These are phyloP conservation scores for Zostera marina DNA, from an alignment of 116 monocot genomes.

Conservation along the genomic window DNA sequence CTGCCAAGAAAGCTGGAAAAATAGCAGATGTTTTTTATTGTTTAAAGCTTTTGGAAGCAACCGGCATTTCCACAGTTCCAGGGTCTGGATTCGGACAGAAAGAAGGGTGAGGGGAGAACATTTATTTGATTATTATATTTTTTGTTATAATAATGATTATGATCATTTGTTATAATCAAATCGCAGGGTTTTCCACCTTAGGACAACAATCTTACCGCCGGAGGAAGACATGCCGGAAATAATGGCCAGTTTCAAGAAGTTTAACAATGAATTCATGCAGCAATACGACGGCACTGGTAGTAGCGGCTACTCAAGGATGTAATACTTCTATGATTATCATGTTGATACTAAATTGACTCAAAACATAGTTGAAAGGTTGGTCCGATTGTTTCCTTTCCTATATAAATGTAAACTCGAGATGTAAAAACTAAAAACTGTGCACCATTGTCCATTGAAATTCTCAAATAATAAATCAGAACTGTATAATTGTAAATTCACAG, in stretches of 20 bases:
- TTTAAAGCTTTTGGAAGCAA: conserved; percentile 92
- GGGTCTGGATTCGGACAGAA: conserved; percentile 90
- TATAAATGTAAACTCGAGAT: no score
- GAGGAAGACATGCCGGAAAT: conserved; percentile 92
- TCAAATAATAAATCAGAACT: no score
- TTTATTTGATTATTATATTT: not conserved
- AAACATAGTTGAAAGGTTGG: not conserved
- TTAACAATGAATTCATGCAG: conserved; percentile 89
- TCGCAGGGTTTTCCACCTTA: conserved; percentile 75
- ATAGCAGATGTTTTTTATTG: conserved; percentile 95
- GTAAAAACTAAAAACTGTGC: no score
- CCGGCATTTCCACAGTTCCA: conserved; percentile 90
- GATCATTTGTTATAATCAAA: not conserved
- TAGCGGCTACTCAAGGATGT: conserved; percentile 17
- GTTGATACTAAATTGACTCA: not conserved
- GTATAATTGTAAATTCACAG: no score
- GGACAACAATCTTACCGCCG: conserved; percentile 92
- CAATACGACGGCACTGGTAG: conserved; percentile 47
- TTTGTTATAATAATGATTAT: not conserved
- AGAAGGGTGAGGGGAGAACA: conserved; percentile 45
- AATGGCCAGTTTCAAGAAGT: conserved; percentile 91
- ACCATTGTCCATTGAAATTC: no score
- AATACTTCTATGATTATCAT: not conserved
- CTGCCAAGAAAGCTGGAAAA: conserved; percentile 78
- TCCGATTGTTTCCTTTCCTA: no score